Evolutionary conservation across 768 basidiomycete genomes (phyloP), one percentile per base, ranked within the genome.

Genomic region (Mycena vitilis): DNA sequence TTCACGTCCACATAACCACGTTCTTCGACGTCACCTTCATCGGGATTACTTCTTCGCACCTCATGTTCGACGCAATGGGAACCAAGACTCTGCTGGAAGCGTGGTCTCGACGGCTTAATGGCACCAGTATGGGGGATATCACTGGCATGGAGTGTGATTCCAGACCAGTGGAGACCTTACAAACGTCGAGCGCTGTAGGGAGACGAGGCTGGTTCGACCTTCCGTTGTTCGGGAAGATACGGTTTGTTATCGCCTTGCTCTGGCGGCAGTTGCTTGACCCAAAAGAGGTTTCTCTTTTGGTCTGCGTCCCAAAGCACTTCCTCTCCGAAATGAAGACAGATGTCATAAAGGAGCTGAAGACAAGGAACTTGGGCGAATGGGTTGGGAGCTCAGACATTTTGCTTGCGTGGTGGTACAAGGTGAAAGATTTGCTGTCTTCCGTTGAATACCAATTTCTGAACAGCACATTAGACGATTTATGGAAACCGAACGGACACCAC

Each of bases 321-420:
- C 5, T 66, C 47, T 56, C 51, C 47, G 49, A 59, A 22, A 22
- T 44, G 25, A 66, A 66, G 65, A 16, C n/a, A 3, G n/a, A 23
- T 10, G 51, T 66, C 38, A 66, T 59, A 48, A 57, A 47, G 22
- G 57, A 66, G 56, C 45, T 66, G 9, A 45, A 66, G 25, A 38
- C 36, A 18, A 16, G 48, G 36, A 37, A 37, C 9, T 66, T 57
- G 1, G 42, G n/a, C 37, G 65, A 66, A 45, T 66, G 57, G 55
- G 65, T 66, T 30, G 55, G 56, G 57, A 66, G 56, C 56, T 66
- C 65, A 49, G 65, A 66, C 45, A 38, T 66, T 23, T 40, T 66
- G 23, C 56, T 59, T n/a, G 56, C 65, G 36, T 66, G 65, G 65
- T 59, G 22, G 22, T 48, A 15, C 48, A 66, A 66, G 57, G 65